Conservation (phyloP, 805 yeast species). For the Nakazawaea laoshanensis region DNA sequence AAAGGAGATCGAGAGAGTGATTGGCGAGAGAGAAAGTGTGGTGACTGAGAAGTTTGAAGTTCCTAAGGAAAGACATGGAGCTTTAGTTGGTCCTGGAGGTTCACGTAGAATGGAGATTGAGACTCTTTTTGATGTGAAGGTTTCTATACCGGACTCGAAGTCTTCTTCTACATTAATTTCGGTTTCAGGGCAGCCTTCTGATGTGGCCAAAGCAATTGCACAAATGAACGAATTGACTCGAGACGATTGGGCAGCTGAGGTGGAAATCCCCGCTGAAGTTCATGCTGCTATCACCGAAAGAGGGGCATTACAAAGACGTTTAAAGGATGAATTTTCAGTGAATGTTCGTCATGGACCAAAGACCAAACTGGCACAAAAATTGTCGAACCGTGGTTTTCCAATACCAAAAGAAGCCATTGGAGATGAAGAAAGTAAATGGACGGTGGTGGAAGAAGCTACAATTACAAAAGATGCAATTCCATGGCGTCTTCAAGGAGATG, state of each 20-base stretch:
- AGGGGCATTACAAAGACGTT: slow-evolving; percentile 51
- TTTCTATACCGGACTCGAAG: slow-evolving; percentile 60
- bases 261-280: slow-evolving; percentile 47
- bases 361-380: slow-evolving; percentile 39
- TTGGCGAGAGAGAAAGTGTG: slow-evolving; percentile 55
- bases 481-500: slow-evolving; percentile 60
- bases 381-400: slow-evolving; percentile 26
- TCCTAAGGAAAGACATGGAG: slow-evolving; percentile 66
- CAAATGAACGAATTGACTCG: slow-evolving; percentile 53
- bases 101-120: slow-evolving; percentile 63
- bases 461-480: slow-evolving; percentile 31
- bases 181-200: slow-evolving; percentile 59
- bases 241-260: slow-evolving; percentile 42
- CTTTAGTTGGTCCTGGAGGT: slow-evolving; percentile 79
- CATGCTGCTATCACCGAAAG: slow-evolving; percentile 60
- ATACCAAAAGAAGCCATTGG: slow-evolving; percentile 38
- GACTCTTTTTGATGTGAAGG: slow-evolving; percentile 52
- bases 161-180: slow-evolving; percentile 42
- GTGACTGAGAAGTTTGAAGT: slow-evolving; percentile 44
- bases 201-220: slow-evolving; percentile 52
- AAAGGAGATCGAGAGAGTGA: slow-evolving; percentile 51
- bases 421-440: slow-evolving; percentile 35
- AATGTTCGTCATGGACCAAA: slow-evolving; percentile 52
- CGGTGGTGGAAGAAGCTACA: slow-evolving; percentile 27
- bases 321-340: slow-evolving; percentile 44